Evolutionary conservation across 768 basidiomycete species (phyloP).

Genomic region (Tubosaeta sp.): DNA sequence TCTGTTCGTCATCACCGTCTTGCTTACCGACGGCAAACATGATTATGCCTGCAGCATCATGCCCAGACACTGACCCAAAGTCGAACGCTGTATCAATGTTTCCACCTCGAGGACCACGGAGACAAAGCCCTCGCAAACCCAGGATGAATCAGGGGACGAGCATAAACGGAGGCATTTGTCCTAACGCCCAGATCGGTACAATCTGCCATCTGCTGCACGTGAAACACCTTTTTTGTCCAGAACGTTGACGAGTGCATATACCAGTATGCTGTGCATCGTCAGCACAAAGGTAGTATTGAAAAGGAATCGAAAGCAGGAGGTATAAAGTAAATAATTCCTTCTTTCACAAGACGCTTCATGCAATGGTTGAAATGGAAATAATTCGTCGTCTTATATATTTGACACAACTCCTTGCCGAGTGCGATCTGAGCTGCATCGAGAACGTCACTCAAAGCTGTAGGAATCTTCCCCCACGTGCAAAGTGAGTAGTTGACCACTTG

Average conservation of each 20-base stretch:
- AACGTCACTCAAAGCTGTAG: neutral
- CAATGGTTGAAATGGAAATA: neutral
- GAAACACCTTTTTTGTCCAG: neutral
- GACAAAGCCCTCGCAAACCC: neutral
- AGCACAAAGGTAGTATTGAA: neutral
- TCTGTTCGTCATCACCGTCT: neutral
- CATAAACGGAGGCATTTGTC: neutral
- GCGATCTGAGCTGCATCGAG: neutral
- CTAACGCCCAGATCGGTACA: too few relatives aligned
- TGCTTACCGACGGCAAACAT: neutral
- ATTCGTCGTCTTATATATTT: neutral
- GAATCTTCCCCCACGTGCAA: neutral
- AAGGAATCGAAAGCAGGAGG: too few relatives aligned
- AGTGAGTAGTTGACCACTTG: neutral
- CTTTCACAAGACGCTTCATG: neutral
- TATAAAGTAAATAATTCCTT: neutral
- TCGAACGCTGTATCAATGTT: neutral
- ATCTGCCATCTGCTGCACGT: neutral
- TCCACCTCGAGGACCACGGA: neutral
- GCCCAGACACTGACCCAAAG: neutral
- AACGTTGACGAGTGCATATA: neutral
- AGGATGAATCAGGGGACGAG: neutral
- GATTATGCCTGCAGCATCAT: neutral
- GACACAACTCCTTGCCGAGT: neutral
- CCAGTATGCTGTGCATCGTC: neutral